Conservation (phyloP, 192 early-diverging fungal genomes). For the Globomyces pollinis-pini region DNA sequence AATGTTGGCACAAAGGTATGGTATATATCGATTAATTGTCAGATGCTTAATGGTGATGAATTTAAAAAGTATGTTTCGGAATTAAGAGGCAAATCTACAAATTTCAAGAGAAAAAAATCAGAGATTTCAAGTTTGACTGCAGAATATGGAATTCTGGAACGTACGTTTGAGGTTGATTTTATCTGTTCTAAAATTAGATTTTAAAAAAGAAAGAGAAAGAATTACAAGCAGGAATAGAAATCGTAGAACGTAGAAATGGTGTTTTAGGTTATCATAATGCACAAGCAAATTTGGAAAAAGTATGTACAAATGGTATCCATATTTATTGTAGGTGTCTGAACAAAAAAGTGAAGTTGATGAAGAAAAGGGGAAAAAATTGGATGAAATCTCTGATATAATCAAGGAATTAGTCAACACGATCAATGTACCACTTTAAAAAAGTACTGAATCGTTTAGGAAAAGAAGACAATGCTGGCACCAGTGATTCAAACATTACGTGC, state of each 20-base stretch:
- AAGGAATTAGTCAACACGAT: constrained; percentile 37
- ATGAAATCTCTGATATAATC: constrained; percentile 47
- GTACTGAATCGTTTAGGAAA: constrained; percentile 26
- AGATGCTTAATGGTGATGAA: constrained; percentile 57
- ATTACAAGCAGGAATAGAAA: constrained; percentile 17
- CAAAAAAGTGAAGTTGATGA: constrained; percentile 49
- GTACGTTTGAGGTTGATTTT: constrained; percentile 43
- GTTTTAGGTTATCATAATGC: constrained; percentile 31
- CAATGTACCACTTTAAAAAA: constrained; percentile 31
- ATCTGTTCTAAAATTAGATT: constrained; percentile 15
- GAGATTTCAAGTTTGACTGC: constrained; percentile 41
- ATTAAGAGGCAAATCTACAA: constrained; percentile 48
- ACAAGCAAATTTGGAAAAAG: constrained; percentile 41
- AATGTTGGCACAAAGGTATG: no score
- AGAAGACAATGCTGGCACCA: constrained; percentile 43
- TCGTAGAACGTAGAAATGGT: constrained; percentile 33
- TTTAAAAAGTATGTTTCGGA: constrained; percentile 55
- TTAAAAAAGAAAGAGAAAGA: constrained; percentile 16
- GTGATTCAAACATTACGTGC: constrained; percentile 47
- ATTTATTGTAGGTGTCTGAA: no score
- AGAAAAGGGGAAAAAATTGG: constrained; percentile 44
- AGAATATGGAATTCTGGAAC: constrained; percentile 46
- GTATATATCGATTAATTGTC: constrained; percentile 7
- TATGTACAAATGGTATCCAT: no score
- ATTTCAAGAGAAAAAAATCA: constrained; percentile 48